Evolutionary conservation across 768 basidiomycete genomes (phyloP), one percentile per base, ranked within the genome.

Genomic region (Mycena leptocephala): DNA sequence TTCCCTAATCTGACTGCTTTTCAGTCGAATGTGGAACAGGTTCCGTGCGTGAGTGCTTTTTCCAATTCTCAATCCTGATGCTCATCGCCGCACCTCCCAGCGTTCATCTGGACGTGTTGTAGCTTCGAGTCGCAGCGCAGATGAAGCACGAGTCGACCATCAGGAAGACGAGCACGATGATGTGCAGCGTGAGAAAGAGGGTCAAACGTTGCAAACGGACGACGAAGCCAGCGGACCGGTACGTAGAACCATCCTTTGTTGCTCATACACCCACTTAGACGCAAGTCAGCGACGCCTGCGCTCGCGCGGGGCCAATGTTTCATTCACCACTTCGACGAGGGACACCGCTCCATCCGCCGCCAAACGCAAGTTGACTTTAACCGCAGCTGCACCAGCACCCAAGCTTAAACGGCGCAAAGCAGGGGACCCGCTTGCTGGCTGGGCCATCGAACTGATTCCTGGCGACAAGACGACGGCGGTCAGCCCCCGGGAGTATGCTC

Each of bases 21-120:
- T 37, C 59, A 37, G 59, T n/a, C 30, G 59, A 61, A 61, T 61
- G 59, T 37, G 61, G 39, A 63, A 41, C 61, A 63, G 39, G 61
- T 41, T 41, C 61, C 39, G 24, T 39, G 39, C 39, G 61, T 63
- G 37, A 63, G 61, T 63, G n/a, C 9, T 41, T 63, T 43, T 63
- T 61, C 24, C 61, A 63, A 26, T 41, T 63, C 13, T 30, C 24
- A 63, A 63, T 41, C 61, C 14, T 41, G 14, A 26, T 41, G 61
- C 61, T 63, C 59, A 61, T 63, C 37, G n/a, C 61, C 24, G 8
- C 33, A 61, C 5, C 22, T 37, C 59, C 18, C 59, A 61, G 59
- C 59, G 33, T 37, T 61, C 59, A n/a, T 58, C 32, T 22, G 30
- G 30, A 26, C 53, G 53, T 56, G 53, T 56, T 13, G 53, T 16